Base-by-base conservation (phyloP, 305 asterid genomes). In the Fraxinus angustifolia region DNA sequence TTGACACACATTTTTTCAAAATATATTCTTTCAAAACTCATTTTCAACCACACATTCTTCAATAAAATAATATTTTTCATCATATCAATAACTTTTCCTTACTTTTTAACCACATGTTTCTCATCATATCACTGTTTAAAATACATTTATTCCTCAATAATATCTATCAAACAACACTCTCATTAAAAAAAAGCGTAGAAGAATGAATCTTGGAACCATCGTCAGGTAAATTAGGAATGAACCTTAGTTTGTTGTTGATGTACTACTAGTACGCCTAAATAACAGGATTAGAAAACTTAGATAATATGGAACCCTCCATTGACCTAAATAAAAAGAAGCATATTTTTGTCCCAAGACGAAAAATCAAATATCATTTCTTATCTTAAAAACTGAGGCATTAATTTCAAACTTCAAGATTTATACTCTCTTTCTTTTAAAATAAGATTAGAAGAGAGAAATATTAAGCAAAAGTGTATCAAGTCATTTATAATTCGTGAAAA, bases 301-400 rank as follows among this genome's bases (percentile, higher is more conserved):
- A 67, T 56, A 78, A 75, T 26, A 16, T 4, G 74, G 36, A 35
- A 28, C 23, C 42, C 28, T 56, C 77, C 42, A 48, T 21, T 34
- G 82, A 35, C 42, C 82, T 38, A 23, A 73, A 74, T 73, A 38
- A 80, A 56, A 58, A 31, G 62, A 60, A 77, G 78, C 79, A 40
- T 38, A 28, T 72, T 35, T 53, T 42, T 56, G 12, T 8, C 45
- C 71, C 53, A 70, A 75, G 71, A 58, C 40, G 19, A 16, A 33
- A 60, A 84, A 74, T 40, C 74, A 33, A 73, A 48, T 60, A 67
- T 8, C 40, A 23, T 76, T 77, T 65, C 45, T 40, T 74, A 35
- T 28, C 73, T 12, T 53, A 26, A 33, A 77, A 53, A 75, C 78
- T 48, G 75, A 75, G 73, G 45, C 77, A 35, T 65, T 72, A 62